Evolutionary conservation across 1,284 basidiomycete genomes (phyloP).

Genomic region (Takashimella koratensis): DNA sequence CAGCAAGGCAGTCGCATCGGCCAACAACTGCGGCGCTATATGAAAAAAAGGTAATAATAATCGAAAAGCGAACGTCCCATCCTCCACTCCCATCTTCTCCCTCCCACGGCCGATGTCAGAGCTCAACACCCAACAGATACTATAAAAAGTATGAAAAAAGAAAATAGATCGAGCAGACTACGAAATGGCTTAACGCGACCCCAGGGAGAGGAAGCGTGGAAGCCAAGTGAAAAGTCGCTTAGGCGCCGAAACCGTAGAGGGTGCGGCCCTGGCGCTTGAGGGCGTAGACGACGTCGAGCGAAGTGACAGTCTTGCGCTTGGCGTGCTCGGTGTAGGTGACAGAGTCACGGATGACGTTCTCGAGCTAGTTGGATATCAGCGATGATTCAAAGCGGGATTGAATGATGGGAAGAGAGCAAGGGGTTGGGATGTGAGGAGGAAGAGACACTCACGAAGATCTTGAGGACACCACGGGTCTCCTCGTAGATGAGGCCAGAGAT

Average conservation of each 20-base stretch:
- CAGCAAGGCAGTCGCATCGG: constrained; percentile 12
- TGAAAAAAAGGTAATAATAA: constrained; percentile 4
- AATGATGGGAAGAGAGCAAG: neutral
- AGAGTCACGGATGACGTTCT: constrained; percentile 75
- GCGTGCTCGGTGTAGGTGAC: constrained; percentile 91
- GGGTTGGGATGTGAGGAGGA: neutral
- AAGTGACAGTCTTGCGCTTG: constrained; percentile 85
- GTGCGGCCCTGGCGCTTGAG: constrained; percentile 87
- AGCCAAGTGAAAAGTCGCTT: too few relatives aligned
- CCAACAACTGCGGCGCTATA: constrained; percentile 8
- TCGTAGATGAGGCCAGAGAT: constrained; percentile 90
- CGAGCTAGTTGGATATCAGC: constrained; percentile 25
- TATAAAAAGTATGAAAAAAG: constrained; percentile 9
- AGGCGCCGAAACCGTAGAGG: constrained; percentile 77
- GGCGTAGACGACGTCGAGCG: constrained; percentile 76
- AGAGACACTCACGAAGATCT: constrained; percentile 56
- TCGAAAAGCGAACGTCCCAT: neutral
- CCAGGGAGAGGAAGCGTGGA: too few relatives aligned
- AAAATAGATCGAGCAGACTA: neutral
- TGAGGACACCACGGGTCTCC: constrained; percentile 82
- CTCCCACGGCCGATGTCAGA: neutral
- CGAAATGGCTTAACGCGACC: neutral
- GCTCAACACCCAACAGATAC: neutral
- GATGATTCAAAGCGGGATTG: neutral
- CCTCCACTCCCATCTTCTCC: neutral